phyloP scores from a whole-genome alignment of 1,284 basidiomycete species.

The Mycosarcoma mackinlayi region DNA sequence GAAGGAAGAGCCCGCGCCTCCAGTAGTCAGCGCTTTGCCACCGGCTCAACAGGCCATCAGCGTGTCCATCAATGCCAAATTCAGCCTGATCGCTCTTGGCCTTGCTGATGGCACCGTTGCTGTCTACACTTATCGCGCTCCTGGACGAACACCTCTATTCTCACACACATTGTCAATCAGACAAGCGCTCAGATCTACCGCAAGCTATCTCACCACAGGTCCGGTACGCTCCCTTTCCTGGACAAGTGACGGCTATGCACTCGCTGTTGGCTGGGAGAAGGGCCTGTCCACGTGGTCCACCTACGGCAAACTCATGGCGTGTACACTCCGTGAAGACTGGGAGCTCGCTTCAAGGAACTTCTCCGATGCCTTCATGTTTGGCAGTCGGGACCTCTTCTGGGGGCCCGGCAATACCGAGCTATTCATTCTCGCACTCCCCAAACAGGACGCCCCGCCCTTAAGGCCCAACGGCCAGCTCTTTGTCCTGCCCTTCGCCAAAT shows the following conservation, averaged over 20 bases:
- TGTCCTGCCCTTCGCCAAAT: slow-evolving; percentile 84
- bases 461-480: slow-evolving; percentile 48
- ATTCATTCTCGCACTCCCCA: slow-evolving; percentile 38
- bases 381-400: slow-evolving; percentile 71
- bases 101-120: slow-evolving; percentile 73
- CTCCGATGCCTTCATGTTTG: slow-evolving; percentile 86
- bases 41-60: slow-evolving; percentile 74
- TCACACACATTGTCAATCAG: slow-evolving; percentile 66
- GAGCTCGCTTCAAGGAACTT: slow-evolving; percentile 70
- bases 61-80: slow-evolving; percentile 81
- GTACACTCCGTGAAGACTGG: slow-evolving; percentile 77
- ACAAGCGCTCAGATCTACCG: slow-evolving; percentile 65
- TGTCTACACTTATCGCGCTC: slow-evolving; percentile 59
- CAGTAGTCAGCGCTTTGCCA: slow-evolving; percentile 5
- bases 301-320: slow-evolving; percentile 84
- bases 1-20: not conserved
- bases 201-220: slow-evolving; percentile 72
- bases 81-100: slow-evolving; percentile 86
- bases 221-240: slow-evolving; percentile 75
- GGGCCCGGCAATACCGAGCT: slow-evolving; percentile 61
- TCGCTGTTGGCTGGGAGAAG: slow-evolving; percentile 92
- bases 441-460: slow-evolving; percentile 15
- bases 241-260: slow-evolving; percentile 91
- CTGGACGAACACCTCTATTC: slow-evolving; percentile 38
- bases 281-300: slow-evolving; percentile 94